Evolutionary conservation across 2,329 filamentous ascomycete species (phyloP).

Genomic region (Scytalidium sp.): DNA sequence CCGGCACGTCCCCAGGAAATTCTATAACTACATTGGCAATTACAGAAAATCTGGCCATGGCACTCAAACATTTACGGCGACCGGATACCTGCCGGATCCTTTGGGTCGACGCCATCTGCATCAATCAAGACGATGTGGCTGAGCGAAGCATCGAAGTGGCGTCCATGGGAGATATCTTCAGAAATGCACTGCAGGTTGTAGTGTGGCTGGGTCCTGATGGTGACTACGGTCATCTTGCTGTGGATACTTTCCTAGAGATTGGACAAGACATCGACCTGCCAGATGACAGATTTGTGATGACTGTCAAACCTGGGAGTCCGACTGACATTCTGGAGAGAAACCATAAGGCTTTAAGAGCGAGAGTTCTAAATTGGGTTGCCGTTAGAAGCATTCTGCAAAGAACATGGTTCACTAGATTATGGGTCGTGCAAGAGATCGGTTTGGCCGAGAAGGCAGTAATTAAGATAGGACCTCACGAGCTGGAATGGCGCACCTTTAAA

Average conservation of each 20-base stretch:
- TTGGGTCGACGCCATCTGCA: constrained; percentile 23
- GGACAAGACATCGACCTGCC: neutral
- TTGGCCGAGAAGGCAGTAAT: constrained; percentile 4
- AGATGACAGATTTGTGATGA: neutral
- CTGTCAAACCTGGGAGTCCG: neutral
- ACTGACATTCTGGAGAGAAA: neutral
- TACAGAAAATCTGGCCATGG: constrained; percentile 8
- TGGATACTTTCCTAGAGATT: constrained; percentile 6
- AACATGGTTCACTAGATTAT: constrained; percentile 9
- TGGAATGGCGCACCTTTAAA: neutral
- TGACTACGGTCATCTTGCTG: constrained; percentile 8
- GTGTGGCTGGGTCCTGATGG: constrained; percentile 20
- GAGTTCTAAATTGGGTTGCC: neutral
- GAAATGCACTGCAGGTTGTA: constrained; percentile 13
- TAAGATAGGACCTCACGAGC: neutral
- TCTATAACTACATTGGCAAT: constrained; percentile 1
- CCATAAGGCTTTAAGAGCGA: neutral
- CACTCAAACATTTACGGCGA: constrained; percentile 31
- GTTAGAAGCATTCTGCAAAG: neutral
- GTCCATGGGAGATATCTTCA: constrained; percentile 21
- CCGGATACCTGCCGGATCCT: constrained; percentile 30
- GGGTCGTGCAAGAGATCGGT: constrained; percentile 10
- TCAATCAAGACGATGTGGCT: constrained; percentile 18
- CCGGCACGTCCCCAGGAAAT: neutral
- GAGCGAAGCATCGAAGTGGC: constrained; percentile 18